phyloP scores from a whole-genome alignment of 495 filamentous ascomycete species.

The Chaetomium cochliodes region DNA sequence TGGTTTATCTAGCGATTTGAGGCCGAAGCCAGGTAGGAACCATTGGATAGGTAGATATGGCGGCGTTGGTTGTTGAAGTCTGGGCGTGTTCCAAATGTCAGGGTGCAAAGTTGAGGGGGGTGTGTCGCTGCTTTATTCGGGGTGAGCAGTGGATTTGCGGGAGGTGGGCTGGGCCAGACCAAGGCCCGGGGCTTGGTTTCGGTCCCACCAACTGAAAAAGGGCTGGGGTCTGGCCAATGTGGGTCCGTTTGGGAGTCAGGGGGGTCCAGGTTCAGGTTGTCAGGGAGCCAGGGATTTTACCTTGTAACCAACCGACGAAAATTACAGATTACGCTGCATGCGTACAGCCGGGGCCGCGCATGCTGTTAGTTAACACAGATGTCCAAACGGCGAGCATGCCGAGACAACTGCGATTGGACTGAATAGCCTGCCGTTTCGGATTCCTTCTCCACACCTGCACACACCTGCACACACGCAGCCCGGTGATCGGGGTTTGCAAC shows the following conservation, averaged over 20 bases:
- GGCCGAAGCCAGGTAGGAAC: slow-evolving; percentile 9
- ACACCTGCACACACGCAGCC: too few relatives aligned
- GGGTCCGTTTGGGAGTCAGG: background rate
- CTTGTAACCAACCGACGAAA: background rate
- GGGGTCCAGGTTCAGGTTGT: slow-evolving; percentile 18
- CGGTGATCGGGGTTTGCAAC: background rate
- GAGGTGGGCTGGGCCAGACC: slow-evolving; percentile 30
- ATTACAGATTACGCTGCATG: background rate
- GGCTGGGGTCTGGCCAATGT: slow-evolving; percentile 11
- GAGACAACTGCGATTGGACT: background rate
- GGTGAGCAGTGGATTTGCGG: slow-evolving; percentile 3
- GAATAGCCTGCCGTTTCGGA: background rate
- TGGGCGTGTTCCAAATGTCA: slow-evolving; percentile 8
- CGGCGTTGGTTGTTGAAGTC: slow-evolving; percentile 7
- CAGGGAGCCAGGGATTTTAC: slow-evolving; percentile 4
- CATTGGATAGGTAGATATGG: slow-evolving; percentile 9
- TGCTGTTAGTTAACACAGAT: background rate
- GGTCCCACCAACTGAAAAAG: slow-evolving; percentile 15
- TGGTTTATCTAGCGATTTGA: slow-evolving; percentile 16
- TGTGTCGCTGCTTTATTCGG: slow-evolving; percentile 15
- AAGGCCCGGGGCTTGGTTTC: slow-evolving; percentile 20
- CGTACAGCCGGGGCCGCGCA: background rate
- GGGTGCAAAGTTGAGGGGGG: slow-evolving; percentile 11
- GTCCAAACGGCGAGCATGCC: slow-evolving; percentile 4
- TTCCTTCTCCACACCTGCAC: too few relatives aligned